Evolutionary conservation across 2,329 filamentous ascomycete species (phyloP), one percentile per base, ranked within the genome.

Genomic region (Cytospora paraplurivora): DNA sequence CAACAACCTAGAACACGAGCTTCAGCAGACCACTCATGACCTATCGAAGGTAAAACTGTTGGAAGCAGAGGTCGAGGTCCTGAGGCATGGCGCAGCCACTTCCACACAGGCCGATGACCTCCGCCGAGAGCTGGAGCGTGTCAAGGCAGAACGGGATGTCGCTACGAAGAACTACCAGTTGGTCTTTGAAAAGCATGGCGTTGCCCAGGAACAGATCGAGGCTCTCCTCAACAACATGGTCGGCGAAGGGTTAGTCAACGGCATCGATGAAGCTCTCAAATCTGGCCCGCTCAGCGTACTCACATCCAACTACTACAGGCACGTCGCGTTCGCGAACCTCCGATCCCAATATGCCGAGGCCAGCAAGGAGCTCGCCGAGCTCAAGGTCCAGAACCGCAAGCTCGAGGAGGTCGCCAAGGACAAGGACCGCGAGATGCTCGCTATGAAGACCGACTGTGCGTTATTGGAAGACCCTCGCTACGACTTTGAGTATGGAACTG

Each of bases 11-110:
- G 85, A 87, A 72, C 82, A 88, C 64, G 86, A 89, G 72, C 78
- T 89, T 5, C 81, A 84, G 58, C 78, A 78, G 63, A 80, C 81
- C 32, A 71, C 72, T 49, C 76, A 77, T 32, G 64, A 66, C 38
- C 37, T 62, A 33, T 66, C 64, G n/a, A 66, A 61, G 57, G 62
- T 66, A 33, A 66, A 64, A 35, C 81, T 86, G 38, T 76, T 89
- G 55, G 85, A 83, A 70, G 83, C 86, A 7, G 87, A 89, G 72
- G 88, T 87, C 68, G 80, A 82, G 41, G 72, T 88, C 8, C 75
- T 88, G 13, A 82, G 82, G 64, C 83, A 79, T 66, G 62, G 64
- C 50, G 64, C 62, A 17, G 61, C 64, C 47, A 27, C 57, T 41
- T 50, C 57, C 27, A 38, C 61, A 27, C 56, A 61, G 38, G 41